Evolutionary conservation across 352 stramenopile genomes (phyloP).

Genomic region (Globisporangium alternatum): DNA sequence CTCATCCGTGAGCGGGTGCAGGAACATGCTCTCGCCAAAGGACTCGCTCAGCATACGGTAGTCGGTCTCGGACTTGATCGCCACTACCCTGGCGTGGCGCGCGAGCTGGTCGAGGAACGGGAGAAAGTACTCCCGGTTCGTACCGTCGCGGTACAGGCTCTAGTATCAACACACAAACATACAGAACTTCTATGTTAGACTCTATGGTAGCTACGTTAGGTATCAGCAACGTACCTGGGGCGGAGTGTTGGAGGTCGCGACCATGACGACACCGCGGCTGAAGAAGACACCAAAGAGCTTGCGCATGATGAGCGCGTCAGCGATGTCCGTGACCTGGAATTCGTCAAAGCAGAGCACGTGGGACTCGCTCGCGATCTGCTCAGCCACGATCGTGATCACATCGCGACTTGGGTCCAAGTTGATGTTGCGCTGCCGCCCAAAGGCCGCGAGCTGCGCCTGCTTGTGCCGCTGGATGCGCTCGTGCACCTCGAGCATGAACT

Average conservation of each 20-base stretch:
- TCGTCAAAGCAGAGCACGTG: slow-evolving; percentile 97
- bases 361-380: slow-evolving; percentile 83
- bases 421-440: slow-evolving; percentile 87
- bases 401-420: slow-evolving; percentile 69
- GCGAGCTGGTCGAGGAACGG: slow-evolving; percentile 95
- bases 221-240: slow-evolving; percentile 31
- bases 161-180: slow-evolving; percentile 23
- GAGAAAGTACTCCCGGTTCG: slow-evolving; percentile 96
- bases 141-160: slow-evolving; percentile 93
- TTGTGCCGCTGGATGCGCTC: slow-evolving; percentile 89
- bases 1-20: slow-evolving; percentile 40
- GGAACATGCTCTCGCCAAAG: slow-evolving; percentile 39
- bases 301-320: slow-evolving; percentile 95
- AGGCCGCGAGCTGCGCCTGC: slow-evolving; percentile 70
- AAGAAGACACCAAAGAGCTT: slow-evolving; percentile 94
- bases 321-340: slow-evolving; percentile 98
- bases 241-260: slow-evolving; percentile 94
- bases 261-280: slow-evolving; percentile 86
- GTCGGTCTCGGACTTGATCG: slow-evolving; percentile 68
- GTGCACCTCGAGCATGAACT: slow-evolving; percentile 97
- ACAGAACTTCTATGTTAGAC: not conserved
- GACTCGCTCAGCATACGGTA: slow-evolving; percentile 61
- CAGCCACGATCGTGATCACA: slow-evolving; percentile 76
- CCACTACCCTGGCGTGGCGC: slow-evolving; percentile 79
- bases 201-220: not conserved